phyloP scores from a whole-genome alignment of 2,329 filamentous ascomycete genomes.

The Sporothrix schenckii region DNA sequence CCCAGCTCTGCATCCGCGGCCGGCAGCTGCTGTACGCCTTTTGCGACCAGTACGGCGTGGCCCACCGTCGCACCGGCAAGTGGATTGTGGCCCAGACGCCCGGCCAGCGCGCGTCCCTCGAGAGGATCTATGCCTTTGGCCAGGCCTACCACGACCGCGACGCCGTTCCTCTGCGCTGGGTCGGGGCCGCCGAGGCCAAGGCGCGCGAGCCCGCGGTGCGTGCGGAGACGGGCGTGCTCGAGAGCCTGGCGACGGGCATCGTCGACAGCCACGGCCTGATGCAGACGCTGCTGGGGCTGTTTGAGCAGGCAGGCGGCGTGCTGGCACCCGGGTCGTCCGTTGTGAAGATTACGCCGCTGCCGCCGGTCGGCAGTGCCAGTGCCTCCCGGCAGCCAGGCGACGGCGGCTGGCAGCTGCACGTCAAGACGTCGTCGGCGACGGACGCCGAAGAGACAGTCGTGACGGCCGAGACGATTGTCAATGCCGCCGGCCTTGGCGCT shows the following conservation, averaged over 20 bases:
- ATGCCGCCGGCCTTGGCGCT: constrained; percentile 81
- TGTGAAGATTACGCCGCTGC: constrained; percentile 57
- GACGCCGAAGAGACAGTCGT: constrained; percentile 53
- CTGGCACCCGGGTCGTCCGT: constrained; percentile 72
- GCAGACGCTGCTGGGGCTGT: constrained; percentile 73
- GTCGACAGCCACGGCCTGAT: constrained; percentile 86
- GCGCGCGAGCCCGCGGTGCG: constrained; percentile 73
- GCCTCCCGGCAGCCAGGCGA: constrained; percentile 46
- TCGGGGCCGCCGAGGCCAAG: constrained; percentile 64
- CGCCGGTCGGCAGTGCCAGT: constrained; percentile 33
- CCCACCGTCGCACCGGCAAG: constrained; percentile 77
- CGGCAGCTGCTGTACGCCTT: constrained; percentile 77
- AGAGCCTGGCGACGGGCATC: constrained; percentile 85
- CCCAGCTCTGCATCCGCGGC: constrained; percentile 77
- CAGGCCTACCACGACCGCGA: constrained; percentile 42
- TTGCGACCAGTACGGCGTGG: constrained; percentile 68
- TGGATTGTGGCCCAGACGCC: constrained; percentile 91
- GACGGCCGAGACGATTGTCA: constrained; percentile 76
- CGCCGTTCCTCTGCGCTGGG: constrained; percentile 67
- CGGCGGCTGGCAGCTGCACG: constrained; percentile 70
- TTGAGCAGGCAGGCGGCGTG: constrained; percentile 76
- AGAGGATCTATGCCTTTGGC: constrained; percentile 55
- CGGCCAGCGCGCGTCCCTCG: constrained; percentile 65
- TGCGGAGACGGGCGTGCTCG: constrained; percentile 73
- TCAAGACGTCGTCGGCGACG: constrained; percentile 38